Percentiles rank a stretch among this genome's conserved stretches.
phyloP scores from a whole-genome alignment of 768 basidiomycete species.

The Polyporus arcularius region DNA sequence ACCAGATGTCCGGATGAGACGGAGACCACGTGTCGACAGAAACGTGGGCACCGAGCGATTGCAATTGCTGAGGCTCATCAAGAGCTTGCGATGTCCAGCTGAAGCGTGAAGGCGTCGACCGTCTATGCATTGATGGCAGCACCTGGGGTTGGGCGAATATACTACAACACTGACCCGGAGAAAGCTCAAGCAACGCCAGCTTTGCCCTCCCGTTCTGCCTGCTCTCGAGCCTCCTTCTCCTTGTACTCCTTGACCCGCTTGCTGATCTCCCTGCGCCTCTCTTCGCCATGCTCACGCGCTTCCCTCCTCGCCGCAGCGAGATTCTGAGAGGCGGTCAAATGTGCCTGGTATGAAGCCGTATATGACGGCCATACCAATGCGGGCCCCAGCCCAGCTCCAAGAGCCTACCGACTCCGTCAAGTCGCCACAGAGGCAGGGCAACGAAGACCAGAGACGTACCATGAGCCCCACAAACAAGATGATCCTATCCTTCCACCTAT shows the following conservation, averaged over 20 bases:
- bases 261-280: constrained; percentile 52
- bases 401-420: constrained; percentile 33
- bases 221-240: constrained; percentile 8
- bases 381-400: constrained; percentile 49
- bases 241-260: constrained; percentile 45
- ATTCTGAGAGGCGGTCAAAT: constrained; percentile 55
- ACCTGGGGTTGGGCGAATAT: too few species aligned
- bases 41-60: too few species aligned
- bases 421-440: neutral
- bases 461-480: constrained; percentile 50
- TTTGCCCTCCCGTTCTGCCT: neutral
- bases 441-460: constrained; percentile 35
- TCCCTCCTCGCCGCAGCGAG: constrained; percentile 61
- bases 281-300: constrained; percentile 54
- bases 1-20: too few species aligned
- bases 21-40: too few species aligned
- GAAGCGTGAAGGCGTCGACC: too few species aligned
- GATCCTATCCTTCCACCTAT: constrained; percentile 52
- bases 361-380: constrained; percentile 37
- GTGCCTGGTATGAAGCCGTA: constrained; percentile 42
- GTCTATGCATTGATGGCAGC: too few species aligned
- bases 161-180: too few species aligned
- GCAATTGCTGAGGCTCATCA: too few species aligned
- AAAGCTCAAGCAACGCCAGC: too few species aligned
- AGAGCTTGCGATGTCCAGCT: too few species aligned